Percentiles rank a stretch among this genome's conserved stretches.
These are phyloP conservation scores for Fragaria ananassa DNA, from an alignment of 306 rosid species.

Conservation along the genomic window DNA sequence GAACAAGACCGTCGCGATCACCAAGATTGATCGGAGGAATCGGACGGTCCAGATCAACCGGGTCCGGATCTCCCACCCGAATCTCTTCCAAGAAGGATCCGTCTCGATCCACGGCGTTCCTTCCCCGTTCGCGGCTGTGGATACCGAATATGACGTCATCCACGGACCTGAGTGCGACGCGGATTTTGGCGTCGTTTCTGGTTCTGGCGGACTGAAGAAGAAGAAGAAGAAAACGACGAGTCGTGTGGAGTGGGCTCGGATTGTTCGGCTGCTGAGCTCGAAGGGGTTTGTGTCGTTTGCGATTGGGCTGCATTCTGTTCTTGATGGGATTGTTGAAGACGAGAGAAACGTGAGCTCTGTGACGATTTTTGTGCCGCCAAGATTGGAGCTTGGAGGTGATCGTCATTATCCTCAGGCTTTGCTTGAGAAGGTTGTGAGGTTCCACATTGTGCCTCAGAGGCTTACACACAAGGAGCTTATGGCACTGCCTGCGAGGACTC, in stretches of 20 bases:
- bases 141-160: conserved; percentile 31
- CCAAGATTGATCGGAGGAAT: conserved; percentile 29
- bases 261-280: conserved; percentile 47
- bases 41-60: conserved; percentile 53
- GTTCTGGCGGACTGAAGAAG: conserved; percentile 14
- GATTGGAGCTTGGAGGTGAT: conserved; percentile 23
- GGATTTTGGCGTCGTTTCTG: conserved; percentile 15
- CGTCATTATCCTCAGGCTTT: conserved; percentile 25
- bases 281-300: conserved; percentile 51
- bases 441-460: conserved; percentile 69
- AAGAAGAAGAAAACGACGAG: background rate
- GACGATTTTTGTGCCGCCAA: conserved; percentile 72
- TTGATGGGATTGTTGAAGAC: conserved; percentile 48
- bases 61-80: conserved; percentile 52
- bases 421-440: conserved; percentile 54
- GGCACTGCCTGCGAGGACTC: conserved; percentile 35
- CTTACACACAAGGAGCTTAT: conserved; percentile 38
- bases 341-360: conserved; percentile 24
- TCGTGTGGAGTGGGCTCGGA: conserved; percentile 43
- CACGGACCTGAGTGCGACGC: conserved; percentile 44
- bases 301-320: conserved; percentile 50
- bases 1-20: conserved; percentile 35
- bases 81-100: conserved; percentile 42
- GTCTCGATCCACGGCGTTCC: conserved; percentile 64
- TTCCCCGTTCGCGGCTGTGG: conserved; percentile 46